Conservation (phyloP, 2,329 filamentous ascomycete genomes). For the Pseudogymnoascus sp. region DNA sequence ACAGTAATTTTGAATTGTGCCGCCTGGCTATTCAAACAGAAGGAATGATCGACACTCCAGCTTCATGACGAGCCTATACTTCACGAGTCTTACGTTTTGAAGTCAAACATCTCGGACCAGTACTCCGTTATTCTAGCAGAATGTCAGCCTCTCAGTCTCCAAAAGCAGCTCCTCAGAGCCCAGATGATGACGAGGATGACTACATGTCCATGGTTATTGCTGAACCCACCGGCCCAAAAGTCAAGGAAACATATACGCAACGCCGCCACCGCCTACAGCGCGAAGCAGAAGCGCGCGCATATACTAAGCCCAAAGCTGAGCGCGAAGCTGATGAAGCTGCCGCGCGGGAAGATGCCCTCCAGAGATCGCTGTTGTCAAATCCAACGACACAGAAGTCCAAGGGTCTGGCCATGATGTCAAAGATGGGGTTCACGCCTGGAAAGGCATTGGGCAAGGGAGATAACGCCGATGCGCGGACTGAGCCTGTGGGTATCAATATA, state of each 20-base stretch:
- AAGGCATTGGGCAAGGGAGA: conserved; percentile 61
- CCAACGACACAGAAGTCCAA: conserved; percentile 58
- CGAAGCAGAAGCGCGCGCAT: conserved; percentile 59
- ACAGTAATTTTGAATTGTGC: neutral
- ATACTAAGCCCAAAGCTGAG: conserved; percentile 74
- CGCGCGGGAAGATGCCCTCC: conserved; percentile 67
- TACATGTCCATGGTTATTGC: conserved; percentile 95
- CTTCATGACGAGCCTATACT: neutral
- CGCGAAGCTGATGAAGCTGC: conserved; percentile 64
- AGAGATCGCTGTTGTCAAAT: conserved; percentile 60
- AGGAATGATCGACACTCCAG: neutral
- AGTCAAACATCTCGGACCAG: neutral
- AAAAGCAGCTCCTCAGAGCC: neutral
- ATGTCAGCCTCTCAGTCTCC: neutral
- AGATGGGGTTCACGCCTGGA: conserved; percentile 80
- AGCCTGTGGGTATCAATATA: conserved; percentile 68
- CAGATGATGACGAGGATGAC: conserved; percentile 63
- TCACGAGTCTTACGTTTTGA: neutral
- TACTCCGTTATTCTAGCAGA: neutral
- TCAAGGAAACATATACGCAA: conserved; percentile 56
- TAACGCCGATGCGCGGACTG: conserved; percentile 37
- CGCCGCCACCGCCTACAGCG: conserved; percentile 35
- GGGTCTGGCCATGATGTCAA: conserved; percentile 92
- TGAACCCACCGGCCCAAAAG: conserved; percentile 43
- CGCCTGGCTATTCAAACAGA: neutral